Conservation (phyloP, 2,329 filamentous ascomycete genomes). For the Rugonectria rugulosa region DNA sequence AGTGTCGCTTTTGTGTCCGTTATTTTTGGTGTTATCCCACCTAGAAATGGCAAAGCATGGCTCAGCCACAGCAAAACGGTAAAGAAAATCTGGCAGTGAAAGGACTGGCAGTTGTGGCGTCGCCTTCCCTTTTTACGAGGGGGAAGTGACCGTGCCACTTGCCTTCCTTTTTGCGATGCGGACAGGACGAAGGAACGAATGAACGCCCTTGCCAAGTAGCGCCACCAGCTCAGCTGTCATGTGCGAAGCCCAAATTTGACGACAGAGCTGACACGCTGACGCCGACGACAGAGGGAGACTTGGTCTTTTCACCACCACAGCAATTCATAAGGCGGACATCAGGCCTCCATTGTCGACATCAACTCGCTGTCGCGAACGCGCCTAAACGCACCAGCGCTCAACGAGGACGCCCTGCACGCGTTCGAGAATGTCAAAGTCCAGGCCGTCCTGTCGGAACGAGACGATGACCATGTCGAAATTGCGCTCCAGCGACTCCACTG, state of each 20-base stretch:
- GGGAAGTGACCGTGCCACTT: too few relatives aligned
- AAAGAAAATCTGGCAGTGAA: neutral
- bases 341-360: neutral
- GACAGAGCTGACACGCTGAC: neutral
- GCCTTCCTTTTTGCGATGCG: too few relatives aligned
- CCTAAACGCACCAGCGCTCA: constrained; percentile 49
- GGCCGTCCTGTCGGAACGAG: constrained; percentile 50
- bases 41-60: neutral
- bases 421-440: constrained; percentile 51
- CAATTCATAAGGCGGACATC: neutral
- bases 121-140: neutral
- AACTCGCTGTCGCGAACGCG: neutral
- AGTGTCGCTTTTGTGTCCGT: neutral
- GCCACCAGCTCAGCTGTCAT: constrained; percentile 9
- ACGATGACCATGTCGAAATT: constrained; percentile 54
- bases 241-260: neutral
- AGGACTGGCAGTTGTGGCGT: neutral
- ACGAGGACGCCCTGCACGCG: constrained; percentile 45
- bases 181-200: neutral
- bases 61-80: constrained; percentile 2
- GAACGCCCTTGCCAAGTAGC: constrained; percentile 6
- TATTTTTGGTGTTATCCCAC: neutral
- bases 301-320: neutral
- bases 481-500: constrained; percentile 41
- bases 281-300: neutral